Base-by-base conservation (phyloP, 352 stramenopile genomes). In the Halophytophthora batemanensis region DNA sequence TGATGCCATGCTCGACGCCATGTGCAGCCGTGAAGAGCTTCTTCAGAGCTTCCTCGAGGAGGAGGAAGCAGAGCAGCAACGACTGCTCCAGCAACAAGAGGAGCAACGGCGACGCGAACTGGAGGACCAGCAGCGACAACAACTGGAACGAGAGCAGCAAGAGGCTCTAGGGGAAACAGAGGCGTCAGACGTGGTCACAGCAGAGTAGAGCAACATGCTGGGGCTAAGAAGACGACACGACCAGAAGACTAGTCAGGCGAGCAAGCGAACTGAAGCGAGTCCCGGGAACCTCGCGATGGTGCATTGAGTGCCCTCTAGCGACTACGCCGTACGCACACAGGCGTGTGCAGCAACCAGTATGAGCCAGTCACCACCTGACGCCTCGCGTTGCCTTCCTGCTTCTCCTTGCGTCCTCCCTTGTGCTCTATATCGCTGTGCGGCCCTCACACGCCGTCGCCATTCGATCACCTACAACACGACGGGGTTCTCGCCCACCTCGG, bases 401-500 rank as follows among this genome's bases (percentile, higher is more conserved):
- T 43, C 18, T 17, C 48, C 41, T 22, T 13, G 33, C 11, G 33
- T 17, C 49, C 41, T 22, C 15, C 3, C 11, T 14, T 38, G n/a
- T 45, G 18, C n/a, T 71, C 54, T 63, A 61, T 56, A 63, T 62
- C 56, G 50, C 44, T 25, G 22, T 39, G 18, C 41, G 38, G 22
- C 39, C 25, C 23, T n/a, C 14, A 14, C 6, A n/a, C 25, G 12
- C 14, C 15, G n/a, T 17, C 42, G 33, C 15, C 33, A 38, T 2
- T 3, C 11, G 11, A 12, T 0, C 31, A 33, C 34, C 45, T 91
- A 95, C 66, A 90, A 61, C 39, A 93, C 83, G 33, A 86, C 70
- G 21, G 84, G 84, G 65, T 92, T 91, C 61, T 88, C 72, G 11
- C 84, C 84, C 48, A 98, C 75, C 58, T 98, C 72, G 17, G 74